Evolutionary conservation across 2,329 filamentous ascomycete species (phyloP), one percentile per base, ranked within the genome.

Genomic region (Fusarium veterinarium): DNA sequence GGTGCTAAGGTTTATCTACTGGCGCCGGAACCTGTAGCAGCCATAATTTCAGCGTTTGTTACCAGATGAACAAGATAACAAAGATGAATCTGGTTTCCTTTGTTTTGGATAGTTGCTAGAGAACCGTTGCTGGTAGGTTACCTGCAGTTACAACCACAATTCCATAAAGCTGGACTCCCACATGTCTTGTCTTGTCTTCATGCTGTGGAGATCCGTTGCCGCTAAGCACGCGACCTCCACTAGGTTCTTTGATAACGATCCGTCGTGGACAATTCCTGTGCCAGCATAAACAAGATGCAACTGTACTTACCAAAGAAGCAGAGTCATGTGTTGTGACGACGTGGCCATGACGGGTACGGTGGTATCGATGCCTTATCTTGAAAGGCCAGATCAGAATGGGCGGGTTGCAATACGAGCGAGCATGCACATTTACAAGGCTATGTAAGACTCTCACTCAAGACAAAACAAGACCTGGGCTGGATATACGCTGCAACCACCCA

Each of bases 221-320:
- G 67, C 71, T 71, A 69, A 67, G 71, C 71, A 73, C 71, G 71
- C 71, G 71, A 73, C 71, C 71, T 73, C 41, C 58, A 62, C 64
- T 64, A 64, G 44, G 49, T 69, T 53, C 59, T 71, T 72, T 73
- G 71, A 73, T 73, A 74, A 74, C 64, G 60, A 72, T 51, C 41
- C 38, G 19, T n/a, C 33, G 33, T 53, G 49, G 33, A 28, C 49
- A 53, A 49, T 49, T 60, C 45, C 53, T 46, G 40, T 52, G 44
- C 53, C 37, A 35, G 46, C 37, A 48, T 49, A 14, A 13, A 48
- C 28, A 37, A 45, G 23, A 49, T 49, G 41, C 53, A 23, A 35
- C 58, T 37, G 23, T 23, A 60, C 30, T 33, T 44, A 42, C 46
- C 33, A n/a, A 52, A 31, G 40, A 16, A 48, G 42, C 16, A 40